Evolutionary conservation across 495 filamentous ascomycete species (phyloP), one percentile per base, ranked within the genome.

Genomic region (Xylaria longipes): DNA sequence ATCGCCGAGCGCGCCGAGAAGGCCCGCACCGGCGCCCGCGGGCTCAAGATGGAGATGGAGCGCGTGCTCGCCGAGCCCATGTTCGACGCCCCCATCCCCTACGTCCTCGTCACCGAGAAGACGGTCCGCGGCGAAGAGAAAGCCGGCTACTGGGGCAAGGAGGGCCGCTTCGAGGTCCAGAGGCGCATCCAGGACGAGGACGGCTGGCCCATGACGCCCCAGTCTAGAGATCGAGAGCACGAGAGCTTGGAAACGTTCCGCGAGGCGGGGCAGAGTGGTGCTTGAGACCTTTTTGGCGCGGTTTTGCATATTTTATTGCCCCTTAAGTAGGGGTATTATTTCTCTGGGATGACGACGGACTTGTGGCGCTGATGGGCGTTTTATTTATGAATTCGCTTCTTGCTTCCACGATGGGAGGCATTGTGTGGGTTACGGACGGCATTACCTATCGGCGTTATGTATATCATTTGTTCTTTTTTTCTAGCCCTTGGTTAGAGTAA

Each of bases 1-100:
- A 88, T 98, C 37, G 96, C 95, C 20, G 88, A 89, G 71, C 86
- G 87, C 33, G 94, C 95, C 0, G 82, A 83, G 33, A 77, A 79
- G 71, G 94, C 95, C 86, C 93, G 91, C 15, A 98, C 95, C 0
- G 96, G 96, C 6, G 96, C 96, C 0, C 84, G 96, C 14, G 96
- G 92, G 0, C 81, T 99, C 48, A 89, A 96, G 65, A 95, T 94
- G 62, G 94, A 97, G 69, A 89, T 97, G 85, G 97, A 99, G 79
- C 85, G 91, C 8, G 85, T 98, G 56, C 84, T 99, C 25, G 91
- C 87, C 15, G 94, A 98, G 71, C 89, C 92, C 27, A 98, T 97
- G 92, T 98, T 95, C 79, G 93, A 97, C 79, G 89, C 92, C 5
- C 96, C 96, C 72, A 82, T 74, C 71, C 81, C 78, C 64, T 85